Percentiles rank a stretch among this genome's conserved stretches.
Evolutionary conservation across 2,329 filamentous ascomycete genomes (phyloP).

Genomic region (Ophiostoma ulmi): DNA sequence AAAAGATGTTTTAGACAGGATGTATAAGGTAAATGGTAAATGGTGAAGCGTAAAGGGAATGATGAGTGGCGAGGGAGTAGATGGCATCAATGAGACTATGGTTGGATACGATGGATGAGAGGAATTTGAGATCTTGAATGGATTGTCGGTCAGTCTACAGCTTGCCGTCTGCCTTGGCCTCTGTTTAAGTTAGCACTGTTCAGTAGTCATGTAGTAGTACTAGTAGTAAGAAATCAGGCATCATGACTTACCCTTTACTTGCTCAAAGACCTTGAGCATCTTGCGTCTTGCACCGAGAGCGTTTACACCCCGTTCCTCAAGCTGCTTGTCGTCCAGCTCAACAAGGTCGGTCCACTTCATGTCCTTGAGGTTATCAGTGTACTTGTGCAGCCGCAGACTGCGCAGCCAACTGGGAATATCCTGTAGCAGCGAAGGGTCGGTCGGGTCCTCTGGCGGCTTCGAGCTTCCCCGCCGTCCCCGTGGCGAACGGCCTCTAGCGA

Average conservation of each 20-base stretch:
- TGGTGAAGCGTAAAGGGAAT: background rate
- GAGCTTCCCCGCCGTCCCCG: slow-evolving; percentile 88
- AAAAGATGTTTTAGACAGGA: slow-evolving; percentile 1
- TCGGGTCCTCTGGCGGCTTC: slow-evolving; percentile 96
- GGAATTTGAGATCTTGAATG: background rate
- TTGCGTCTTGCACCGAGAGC: slow-evolving; percentile 91
- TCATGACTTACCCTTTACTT: slow-evolving; percentile 64
- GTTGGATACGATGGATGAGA: background rate
- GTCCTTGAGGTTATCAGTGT: slow-evolving; percentile 96
- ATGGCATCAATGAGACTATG: background rate
- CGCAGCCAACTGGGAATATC: slow-evolving; percentile 96
- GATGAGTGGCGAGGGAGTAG: background rate
- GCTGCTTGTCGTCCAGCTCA: slow-evolving; percentile 83
- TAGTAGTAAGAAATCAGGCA: background rate
- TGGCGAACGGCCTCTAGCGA: slow-evolving; percentile 83
- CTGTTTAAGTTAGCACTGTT: slow-evolving; percentile 37
- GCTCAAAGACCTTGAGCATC: slow-evolving; percentile 98
- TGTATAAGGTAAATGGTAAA: background rate
- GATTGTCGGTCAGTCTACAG: slow-evolving; percentile 35
- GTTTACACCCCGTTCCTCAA: slow-evolving; percentile 91
- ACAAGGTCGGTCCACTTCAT: slow-evolving; percentile 93
- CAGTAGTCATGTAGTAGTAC: background rate
- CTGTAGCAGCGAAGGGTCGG: slow-evolving; percentile 80
- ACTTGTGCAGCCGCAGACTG: slow-evolving; percentile 93
- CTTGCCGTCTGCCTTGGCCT: slow-evolving; percentile 70